A percentile compares a stretch with the other conserved stretches of the same genome.
These are phyloP conservation scores for Peronospora tabacina DNA, from an alignment of 352 stramenopile species.

Conservation along the genomic window DNA sequence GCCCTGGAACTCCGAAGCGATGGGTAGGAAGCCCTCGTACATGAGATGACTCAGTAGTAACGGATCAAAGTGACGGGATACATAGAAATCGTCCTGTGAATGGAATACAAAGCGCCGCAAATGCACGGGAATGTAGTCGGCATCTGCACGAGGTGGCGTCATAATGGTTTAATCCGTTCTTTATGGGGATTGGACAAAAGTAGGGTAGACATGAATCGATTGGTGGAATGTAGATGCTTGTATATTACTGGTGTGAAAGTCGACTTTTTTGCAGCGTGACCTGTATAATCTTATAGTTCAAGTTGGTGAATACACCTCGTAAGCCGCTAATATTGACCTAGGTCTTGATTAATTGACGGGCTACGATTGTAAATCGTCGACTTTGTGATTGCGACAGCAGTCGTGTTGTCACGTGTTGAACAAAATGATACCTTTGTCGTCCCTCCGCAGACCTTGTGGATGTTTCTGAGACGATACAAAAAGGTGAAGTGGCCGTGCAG, in stretches of 20 bases:
- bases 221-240: not conserved
- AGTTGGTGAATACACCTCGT: not conserved
- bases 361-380: too few relatives aligned
- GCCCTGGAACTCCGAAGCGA: conserved; percentile 76
- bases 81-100: conserved; percentile 91
- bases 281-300: not conserved
- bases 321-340: too few relatives aligned
- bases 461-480: too few relatives aligned
- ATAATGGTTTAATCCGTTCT: not conserved
- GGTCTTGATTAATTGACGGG: too few relatives aligned
- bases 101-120: conserved; percentile 81
- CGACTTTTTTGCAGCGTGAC: not conserved
- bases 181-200: conserved; percentile 1
- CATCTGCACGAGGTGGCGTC: conserved; percentile 32
- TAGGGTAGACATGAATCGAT: not conserved
- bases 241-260: too few relatives aligned
- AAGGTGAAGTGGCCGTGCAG: too few relatives aligned
- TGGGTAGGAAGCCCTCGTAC: conserved; percentile 91
- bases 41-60: conserved; percentile 88
- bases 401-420: too few relatives aligned
- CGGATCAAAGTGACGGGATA: conserved; percentile 85
- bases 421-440: too few relatives aligned
- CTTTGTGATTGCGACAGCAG: too few relatives aligned
- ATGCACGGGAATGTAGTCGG: conserved; percentile 83
- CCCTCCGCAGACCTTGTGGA: too few relatives aligned